Percentiles rank a stretch among this genome's conserved stretches.
These are phyloP conservation scores for Solanum appendiculatum DNA, from an alignment of 257 asterid species.

Conservation along the genomic window DNA sequence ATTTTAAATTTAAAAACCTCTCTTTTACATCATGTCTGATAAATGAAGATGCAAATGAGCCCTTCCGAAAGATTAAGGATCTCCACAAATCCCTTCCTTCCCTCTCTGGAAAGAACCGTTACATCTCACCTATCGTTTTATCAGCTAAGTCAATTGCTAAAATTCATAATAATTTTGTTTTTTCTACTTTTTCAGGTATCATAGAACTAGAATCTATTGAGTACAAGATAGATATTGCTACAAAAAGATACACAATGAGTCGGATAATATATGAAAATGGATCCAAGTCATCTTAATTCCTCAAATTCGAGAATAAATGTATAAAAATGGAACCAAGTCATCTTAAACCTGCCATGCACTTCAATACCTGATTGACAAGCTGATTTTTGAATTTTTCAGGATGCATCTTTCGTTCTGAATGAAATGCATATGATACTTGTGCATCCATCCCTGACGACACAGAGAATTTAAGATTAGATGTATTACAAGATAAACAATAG, in stretches of 20 bases:
- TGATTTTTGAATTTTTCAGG: slow-evolving; percentile 93
- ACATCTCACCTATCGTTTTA: background rate
- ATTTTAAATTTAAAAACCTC: background rate
- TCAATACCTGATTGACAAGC: slow-evolving; percentile 67
- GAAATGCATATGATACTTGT: slow-evolving; percentile 91
- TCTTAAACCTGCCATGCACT: background rate
- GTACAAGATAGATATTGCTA: background rate
- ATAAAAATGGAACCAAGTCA: background rate
- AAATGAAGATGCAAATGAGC: background rate
- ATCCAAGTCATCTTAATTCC: background rate
- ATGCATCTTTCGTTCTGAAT: slow-evolving; percentile 74
- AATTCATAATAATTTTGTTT: background rate
- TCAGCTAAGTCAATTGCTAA: background rate
- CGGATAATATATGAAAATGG: background rate
- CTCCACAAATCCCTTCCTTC: background rate
- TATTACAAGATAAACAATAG: background rate
- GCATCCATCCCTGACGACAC: slow-evolving; percentile 86
- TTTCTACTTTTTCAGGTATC: background rate
- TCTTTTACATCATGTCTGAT: background rate
- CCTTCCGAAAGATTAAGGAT: background rate
- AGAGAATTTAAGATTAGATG: background rate
- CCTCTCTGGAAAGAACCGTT: background rate
- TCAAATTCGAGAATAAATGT: background rate
- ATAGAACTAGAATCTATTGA: background rate
- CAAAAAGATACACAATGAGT: background rate